Conservation (phyloP, 169 alveolate genomes). For the Theileria annulata region DNA sequence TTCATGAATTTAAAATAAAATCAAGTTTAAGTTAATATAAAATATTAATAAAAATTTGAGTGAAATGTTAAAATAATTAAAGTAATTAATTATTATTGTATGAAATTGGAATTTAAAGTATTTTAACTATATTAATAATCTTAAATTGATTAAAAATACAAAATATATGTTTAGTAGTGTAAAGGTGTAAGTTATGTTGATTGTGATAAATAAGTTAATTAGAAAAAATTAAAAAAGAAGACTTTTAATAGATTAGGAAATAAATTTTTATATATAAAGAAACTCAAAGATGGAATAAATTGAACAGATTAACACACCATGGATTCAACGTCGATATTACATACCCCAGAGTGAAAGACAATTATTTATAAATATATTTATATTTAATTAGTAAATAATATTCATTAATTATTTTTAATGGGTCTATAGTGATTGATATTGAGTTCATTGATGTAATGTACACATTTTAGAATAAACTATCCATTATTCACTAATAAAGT, state of each 20-base stretch:
- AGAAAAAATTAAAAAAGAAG: not conserved
- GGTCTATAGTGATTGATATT: not conserved
- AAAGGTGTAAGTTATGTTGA: not conserved
- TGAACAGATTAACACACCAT: not conserved
- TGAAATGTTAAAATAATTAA: not conserved
- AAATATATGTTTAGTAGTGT: not conserved
- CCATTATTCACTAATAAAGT: not conserved
- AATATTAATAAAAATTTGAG: not conserved
- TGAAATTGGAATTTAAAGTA: not conserved
- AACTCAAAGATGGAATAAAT: not conserved
- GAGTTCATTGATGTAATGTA: not conserved
- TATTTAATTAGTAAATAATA: no score
- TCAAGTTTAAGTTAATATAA: not conserved
- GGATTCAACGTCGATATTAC: not conserved
- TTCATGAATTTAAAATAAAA: conserved; percentile 9
- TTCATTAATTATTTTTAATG: not conserved
- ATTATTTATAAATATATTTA: no score
- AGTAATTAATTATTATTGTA: not conserved
- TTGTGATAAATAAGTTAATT: no score
- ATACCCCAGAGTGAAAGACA: not conserved
- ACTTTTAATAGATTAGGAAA: not conserved
- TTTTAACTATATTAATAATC: not conserved
- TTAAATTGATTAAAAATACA: no score
- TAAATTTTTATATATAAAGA: not conserved
- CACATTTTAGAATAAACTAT: not conserved